Evolutionary conservation across 176 grass and related monocot species (phyloP).

Genomic region (Areca catechu): DNA sequence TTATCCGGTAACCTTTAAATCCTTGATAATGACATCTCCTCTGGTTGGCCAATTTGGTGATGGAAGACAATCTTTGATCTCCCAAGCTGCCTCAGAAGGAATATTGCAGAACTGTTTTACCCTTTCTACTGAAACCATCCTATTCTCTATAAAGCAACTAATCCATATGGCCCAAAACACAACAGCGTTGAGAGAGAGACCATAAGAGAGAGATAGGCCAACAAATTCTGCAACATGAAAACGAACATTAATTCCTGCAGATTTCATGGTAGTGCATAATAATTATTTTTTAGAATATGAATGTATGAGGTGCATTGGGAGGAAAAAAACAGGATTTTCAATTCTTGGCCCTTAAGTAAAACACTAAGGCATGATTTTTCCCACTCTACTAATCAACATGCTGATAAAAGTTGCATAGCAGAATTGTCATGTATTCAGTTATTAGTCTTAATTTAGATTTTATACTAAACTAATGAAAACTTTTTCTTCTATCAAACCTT

Average conservation of each 20-base stretch:
- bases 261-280: too few species aligned
- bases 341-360: too few species aligned
- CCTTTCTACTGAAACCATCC: slow-evolving; percentile 91
- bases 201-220: slow-evolving; percentile 93
- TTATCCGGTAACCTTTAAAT: slow-evolving; percentile 58
- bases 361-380: too few species aligned
- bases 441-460: too few species aligned
- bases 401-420: too few species aligned
- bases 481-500: too few species aligned
- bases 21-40: slow-evolving; percentile 64
- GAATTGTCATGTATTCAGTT: too few species aligned
- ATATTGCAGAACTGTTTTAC: slow-evolving; percentile 96
- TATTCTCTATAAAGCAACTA: slow-evolving; percentile 93
- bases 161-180: slow-evolving; percentile 82
- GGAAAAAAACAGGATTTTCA: too few species aligned
- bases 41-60: slow-evolving; percentile 63
- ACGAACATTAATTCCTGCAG: slow-evolving; percentile 1
- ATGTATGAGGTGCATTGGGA: too few species aligned
- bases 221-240: slow-evolving; percentile 61
- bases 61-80: slow-evolving; percentile 70
- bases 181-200: slow-evolving; percentile 72
- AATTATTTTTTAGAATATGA: too few species aligned
- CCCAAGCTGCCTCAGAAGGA: slow-evolving; percentile 65
- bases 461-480: too few species aligned
- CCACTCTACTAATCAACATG: too few species aligned